phyloP scores from a whole-genome alignment of 2,329 filamentous ascomycete genomes.

The Pseudofabraea citricarpa region DNA sequence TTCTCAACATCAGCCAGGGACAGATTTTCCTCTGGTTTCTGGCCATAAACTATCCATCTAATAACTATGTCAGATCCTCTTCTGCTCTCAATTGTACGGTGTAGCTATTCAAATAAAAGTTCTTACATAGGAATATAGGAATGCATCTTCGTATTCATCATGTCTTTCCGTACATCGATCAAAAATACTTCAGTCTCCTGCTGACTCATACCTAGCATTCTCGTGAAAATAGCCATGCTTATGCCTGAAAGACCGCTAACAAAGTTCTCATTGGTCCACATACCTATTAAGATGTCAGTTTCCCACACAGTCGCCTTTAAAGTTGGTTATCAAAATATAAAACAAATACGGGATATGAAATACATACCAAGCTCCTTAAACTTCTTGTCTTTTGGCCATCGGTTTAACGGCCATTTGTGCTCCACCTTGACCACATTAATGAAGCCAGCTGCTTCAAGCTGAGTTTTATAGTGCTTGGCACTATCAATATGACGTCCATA shows the following conservation, averaged over 20 bases:
- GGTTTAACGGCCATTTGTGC: constrained; percentile 44
- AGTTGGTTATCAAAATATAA: no score
- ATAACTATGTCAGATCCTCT: not conserved
- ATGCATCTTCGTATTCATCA: constrained; percentile 32
- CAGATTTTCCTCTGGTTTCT: not conserved
- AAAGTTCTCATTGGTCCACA: constrained; percentile 18
- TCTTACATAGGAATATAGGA: constrained; percentile 26
- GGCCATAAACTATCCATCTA: not conserved
- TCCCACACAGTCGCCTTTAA: no score
- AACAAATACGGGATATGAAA: no score
- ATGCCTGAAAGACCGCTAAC: constrained; percentile 18
- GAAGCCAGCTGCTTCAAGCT: constrained; percentile 24
- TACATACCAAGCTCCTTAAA: no score
- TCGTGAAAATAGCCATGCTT: constrained; percentile 31
- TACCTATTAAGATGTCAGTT: no score
- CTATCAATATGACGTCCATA: constrained; percentile 19
- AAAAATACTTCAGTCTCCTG: constrained; percentile 33
- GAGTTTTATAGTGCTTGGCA: constrained; percentile 14
- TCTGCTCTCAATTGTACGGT: not conserved
- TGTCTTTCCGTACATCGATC: constrained; percentile 31
- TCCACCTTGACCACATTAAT: constrained; percentile 31
- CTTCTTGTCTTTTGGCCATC: constrained; percentile 31
- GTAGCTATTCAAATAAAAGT: not conserved
- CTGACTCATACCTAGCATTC: constrained; percentile 31
- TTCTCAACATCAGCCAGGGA: no score